Conservation (phyloP, 2,329 filamentous ascomycete genomes). For the Cercospora beticola region DNA sequence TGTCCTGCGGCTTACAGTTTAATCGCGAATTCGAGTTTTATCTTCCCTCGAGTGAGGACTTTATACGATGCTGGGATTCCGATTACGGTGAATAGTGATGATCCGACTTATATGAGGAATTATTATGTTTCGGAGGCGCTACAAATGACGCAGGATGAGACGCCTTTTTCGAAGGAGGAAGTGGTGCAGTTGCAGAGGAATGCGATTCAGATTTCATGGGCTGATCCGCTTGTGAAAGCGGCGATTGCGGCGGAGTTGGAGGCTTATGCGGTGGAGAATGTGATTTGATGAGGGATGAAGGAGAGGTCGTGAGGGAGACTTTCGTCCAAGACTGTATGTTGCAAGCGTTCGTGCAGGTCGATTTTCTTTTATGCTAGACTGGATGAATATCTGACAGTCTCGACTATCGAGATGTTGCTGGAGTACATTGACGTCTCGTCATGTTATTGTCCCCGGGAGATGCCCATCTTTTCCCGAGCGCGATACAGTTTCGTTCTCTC, state of each 20-base stretch:
- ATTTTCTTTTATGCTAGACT: background rate
- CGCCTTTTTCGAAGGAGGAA: constrained; percentile 43
- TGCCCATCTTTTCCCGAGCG: too few relatives aligned
- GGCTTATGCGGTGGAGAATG: background rate
- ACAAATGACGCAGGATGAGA: constrained; percentile 46
- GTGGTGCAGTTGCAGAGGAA: constrained; percentile 47
- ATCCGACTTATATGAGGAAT: constrained; percentile 53
- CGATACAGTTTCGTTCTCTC: too few relatives aligned
- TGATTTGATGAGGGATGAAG: background rate
- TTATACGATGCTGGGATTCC: constrained; percentile 49
- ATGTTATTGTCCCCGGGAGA: too few relatives aligned
- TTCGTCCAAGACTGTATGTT: background rate
- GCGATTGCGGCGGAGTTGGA: constrained; percentile 14
- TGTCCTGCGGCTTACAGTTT: constrained; percentile 46
- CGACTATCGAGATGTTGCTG: too few relatives aligned
- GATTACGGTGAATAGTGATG: constrained; percentile 51
- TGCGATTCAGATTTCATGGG: constrained; percentile 52
- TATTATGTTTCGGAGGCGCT: constrained; percentile 53
- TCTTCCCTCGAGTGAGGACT: constrained; percentile 48
- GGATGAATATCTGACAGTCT: background rate
- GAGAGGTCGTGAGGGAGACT: background rate
- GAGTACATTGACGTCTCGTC: too few relatives aligned
- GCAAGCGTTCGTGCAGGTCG: background rate
- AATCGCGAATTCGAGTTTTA: constrained; percentile 43
- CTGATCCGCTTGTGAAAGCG: constrained; percentile 41